These are phyloP conservation scores for Capsicum baccatum DNA, from an alignment of 257 asterid species.

Conservation along the genomic window DNA sequence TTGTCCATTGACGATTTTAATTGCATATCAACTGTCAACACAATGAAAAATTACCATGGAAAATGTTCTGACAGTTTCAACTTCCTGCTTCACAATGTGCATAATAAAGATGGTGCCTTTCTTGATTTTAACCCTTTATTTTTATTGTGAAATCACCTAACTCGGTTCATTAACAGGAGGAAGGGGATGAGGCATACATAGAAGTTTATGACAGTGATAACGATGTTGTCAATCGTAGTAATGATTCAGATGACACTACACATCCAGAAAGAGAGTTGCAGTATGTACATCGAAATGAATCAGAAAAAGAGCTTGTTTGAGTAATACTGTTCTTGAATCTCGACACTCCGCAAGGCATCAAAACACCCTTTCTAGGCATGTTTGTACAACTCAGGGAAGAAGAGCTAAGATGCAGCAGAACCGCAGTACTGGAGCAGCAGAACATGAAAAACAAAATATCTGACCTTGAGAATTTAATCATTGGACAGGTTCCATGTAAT, in stretches of 20 bases:
- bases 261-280: constrained; percentile 49
- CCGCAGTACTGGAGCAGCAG: neutral
- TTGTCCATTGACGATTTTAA: neutral
- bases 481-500: neutral
- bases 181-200: constrained; percentile 51
- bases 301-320: constrained; percentile 48
- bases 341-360: neutral
- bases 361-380: too few relatives aligned
- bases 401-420: neutral
- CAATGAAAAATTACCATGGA: neutral
- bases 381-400: neutral
- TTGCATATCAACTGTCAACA: neutral
- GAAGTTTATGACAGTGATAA: constrained; percentile 43
- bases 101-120: neutral
- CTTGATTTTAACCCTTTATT: neutral
- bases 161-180: constrained; percentile 48
- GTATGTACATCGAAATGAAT: constrained; percentile 42
- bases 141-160: neutral
- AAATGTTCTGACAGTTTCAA: neutral
- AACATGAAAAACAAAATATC: neutral
- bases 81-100: neutral
- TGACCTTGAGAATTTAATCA: neutral
- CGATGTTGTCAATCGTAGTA: constrained; percentile 38
- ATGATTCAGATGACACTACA: constrained; percentile 28
- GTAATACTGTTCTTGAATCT: constrained; percentile 15